Conservation (phyloP, 2,329 filamentous ascomycete species). For the Ceratocystis ficicola region DNA sequence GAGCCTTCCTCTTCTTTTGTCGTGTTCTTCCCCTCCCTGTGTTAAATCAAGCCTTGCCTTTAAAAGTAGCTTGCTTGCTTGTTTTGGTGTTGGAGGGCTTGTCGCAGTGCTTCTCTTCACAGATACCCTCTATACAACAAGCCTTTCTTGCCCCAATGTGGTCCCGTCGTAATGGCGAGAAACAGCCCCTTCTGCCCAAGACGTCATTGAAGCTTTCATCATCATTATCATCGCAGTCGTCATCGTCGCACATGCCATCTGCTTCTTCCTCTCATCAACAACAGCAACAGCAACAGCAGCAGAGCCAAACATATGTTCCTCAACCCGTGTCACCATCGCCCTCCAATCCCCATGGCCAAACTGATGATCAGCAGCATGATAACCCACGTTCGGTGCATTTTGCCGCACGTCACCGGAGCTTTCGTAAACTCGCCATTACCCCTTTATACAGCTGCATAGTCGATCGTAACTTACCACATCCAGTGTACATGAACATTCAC, state of each 20-base stretch:
- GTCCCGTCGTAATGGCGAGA: background rate
- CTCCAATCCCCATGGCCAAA: background rate
- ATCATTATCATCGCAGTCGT: background rate
- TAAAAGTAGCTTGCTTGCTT: background rate
- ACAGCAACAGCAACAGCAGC: background rate
- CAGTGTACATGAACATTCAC: conserved; percentile 69
- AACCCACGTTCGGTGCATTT: conserved; percentile 10
- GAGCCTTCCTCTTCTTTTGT: background rate
- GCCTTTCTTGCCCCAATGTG: background rate
- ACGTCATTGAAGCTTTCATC: background rate
- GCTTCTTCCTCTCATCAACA: background rate
- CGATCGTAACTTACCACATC: conserved; percentile 50
- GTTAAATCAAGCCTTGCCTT: background rate
- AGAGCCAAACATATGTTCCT: background rate
- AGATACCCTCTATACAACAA: background rate
- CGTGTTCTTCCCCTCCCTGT: background rate
- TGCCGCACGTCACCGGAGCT: conserved; percentile 9
- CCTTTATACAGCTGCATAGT: conserved; percentile 42
- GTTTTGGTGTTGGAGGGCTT: background rate
- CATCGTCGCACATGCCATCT: background rate
- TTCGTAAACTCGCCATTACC: conserved; percentile 10
- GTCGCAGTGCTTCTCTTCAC: background rate
- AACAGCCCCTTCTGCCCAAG: conserved; percentile 9
- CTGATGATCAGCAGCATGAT: background rate
- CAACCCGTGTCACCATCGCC: background rate